Evolutionary conservation across 176 grass and related monocot species (phyloP).

Genomic region (Zea mays): Zm-B73-REFERENCE-NAM-5.0 NC_050100.1:198110001-198110500

Average conservation of each 20-base stretch:
- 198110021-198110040: conserved; percentile 18
- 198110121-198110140: neutral
- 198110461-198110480: conserved; percentile 32
- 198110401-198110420: neutral
- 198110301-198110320: neutral
- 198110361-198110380: conserved; percentile 24
- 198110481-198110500: neutral
- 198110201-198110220: neutral
- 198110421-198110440: neutral
- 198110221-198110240: neutral
- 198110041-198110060: neutral
- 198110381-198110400: neutral
- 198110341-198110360: neutral
- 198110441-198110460: neutral
- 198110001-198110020: conserved; percentile 6
- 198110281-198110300: neutral
- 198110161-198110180: neutral
- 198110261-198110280: no score
- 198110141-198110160: neutral
- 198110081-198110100: neutral
- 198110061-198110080: neutral
- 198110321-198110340: neutral
- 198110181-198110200: neutral
- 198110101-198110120: neutral
- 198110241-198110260: no score